phyloP scores from a whole-genome alignment of 768 basidiomycete species.

The Sporobolomyces roseus region DNA sequence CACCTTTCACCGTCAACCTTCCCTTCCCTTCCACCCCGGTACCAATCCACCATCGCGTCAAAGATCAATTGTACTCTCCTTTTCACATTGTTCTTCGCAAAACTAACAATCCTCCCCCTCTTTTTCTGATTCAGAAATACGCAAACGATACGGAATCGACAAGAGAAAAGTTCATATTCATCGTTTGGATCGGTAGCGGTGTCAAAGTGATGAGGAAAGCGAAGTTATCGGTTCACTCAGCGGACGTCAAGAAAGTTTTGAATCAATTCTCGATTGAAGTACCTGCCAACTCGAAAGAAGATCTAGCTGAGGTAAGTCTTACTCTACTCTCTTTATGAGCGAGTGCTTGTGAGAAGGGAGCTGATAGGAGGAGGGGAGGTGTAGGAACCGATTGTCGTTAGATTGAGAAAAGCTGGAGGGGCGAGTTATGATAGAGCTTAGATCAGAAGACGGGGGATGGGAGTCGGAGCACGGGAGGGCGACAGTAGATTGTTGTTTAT shows the following conservation, averaged over 20 bases:
- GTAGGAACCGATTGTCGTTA: constrained; percentile 77
- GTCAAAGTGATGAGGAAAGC: constrained; percentile 91
- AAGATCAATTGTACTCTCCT: too few species aligned
- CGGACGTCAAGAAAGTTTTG: constrained; percentile 78
- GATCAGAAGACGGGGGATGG: too few species aligned
- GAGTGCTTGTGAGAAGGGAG: background rate
- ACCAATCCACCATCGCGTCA: too few species aligned
- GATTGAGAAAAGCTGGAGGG: constrained; percentile 70
- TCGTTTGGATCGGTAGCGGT: constrained; percentile 74
- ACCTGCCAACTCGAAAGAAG: constrained; percentile 72
- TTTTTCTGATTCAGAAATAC: constrained; percentile 52
- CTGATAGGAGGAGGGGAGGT: too few species aligned
- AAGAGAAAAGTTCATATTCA: constrained; percentile 70
- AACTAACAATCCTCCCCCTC: background rate
- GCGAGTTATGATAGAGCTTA: constrained; percentile 47
- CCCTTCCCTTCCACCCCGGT: too few species aligned
- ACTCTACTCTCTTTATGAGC: background rate
- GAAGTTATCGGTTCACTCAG: constrained; percentile 86
- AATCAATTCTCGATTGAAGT: constrained; percentile 80
- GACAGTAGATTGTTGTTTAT: too few species aligned
- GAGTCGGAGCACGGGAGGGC: too few species aligned
- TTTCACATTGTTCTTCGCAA: background rate
- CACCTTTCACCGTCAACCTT: background rate
- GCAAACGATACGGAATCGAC: constrained; percentile 78
- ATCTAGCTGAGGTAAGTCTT: constrained; percentile 60